A percentile compares a stretch with the other conserved stretches of the same genome.
These are phyloP conservation scores for Aspergillus sojae DNA, from an alignment of 2,329 filamentous ascomycete species.

Conservation along the genomic window DNA sequence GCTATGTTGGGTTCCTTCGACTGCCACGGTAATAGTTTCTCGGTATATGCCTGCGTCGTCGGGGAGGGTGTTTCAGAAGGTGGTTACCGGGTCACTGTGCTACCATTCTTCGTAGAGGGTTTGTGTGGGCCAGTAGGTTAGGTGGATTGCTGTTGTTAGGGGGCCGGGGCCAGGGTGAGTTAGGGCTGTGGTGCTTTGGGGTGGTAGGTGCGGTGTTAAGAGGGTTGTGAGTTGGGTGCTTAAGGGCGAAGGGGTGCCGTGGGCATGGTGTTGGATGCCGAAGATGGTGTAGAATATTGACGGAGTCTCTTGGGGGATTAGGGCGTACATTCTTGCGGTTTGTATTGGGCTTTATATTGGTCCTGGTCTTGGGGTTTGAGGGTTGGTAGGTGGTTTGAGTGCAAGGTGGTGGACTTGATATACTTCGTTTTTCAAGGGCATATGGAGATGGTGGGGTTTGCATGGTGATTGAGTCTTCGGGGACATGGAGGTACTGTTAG, in stretches of 20 bases:
- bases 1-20: constrained; percentile 13
- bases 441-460: no score
- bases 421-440: no score
- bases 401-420: no score
- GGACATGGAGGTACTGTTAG: no score
- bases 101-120: constrained; percentile 17
- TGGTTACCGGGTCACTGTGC: constrained; percentile 9
- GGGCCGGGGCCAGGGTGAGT: constrained; percentile 24
- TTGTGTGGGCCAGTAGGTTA: constrained; percentile 18
- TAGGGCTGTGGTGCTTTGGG: constrained; percentile 12
- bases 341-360: no score
- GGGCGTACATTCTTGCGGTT: background rate
- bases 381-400: no score
- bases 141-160: constrained; percentile 14
- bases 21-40: constrained; percentile 18
- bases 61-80: constrained; percentile 20
- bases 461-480: no score
- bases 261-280: constrained; percentile 18
- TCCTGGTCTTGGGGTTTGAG: background rate
- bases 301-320: background rate
- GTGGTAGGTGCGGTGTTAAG: constrained; percentile 3
- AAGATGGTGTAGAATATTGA: constrained; percentile 15
- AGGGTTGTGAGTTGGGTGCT: constrained; percentile 7
- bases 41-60: constrained; percentile 19
- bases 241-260: background rate